Conservation (phyloP, 2,329 filamentous ascomycete species). For the Pestalotiopsis sp. region DNA sequence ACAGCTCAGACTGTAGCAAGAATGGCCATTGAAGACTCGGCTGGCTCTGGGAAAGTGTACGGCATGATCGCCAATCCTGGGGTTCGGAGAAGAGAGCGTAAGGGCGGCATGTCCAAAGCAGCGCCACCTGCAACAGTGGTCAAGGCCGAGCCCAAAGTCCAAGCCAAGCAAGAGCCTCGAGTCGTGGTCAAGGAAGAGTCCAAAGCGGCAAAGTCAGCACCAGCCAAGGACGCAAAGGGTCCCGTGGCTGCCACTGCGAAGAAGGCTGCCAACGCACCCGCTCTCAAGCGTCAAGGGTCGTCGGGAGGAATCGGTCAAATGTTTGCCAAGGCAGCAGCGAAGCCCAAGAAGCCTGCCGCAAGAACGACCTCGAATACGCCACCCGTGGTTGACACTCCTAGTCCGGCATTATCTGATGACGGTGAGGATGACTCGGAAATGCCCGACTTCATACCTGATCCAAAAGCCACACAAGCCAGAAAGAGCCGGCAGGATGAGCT, state of each 20-base stretch:
- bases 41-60: conserved; percentile 61
- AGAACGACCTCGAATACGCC: conserved; percentile 15
- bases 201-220: conserved; percentile 26
- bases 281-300: conserved; percentile 50
- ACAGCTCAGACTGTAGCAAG: conserved; percentile 63
- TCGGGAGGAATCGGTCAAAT: conserved; percentile 33
- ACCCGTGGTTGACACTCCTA: conserved; percentile 19
- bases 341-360: conserved; percentile 28
- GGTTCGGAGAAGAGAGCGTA: conserved; percentile 53
- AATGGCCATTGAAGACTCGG: conserved; percentile 55
- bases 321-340: conserved; percentile 32
- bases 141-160: conserved; percentile 21
- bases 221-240: conserved; percentile 21
- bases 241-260: conserved; percentile 38
- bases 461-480: conserved; percentile 21
- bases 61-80: conserved; percentile 75
- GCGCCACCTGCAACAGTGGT: conserved; percentile 25
- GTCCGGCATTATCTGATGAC: conserved; percentile 30
- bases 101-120: conserved; percentile 28
- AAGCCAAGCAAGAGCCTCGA: conserved; percentile 37
- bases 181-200: conserved; percentile 37
- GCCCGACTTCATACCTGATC: conserved; percentile 22
- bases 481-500: conserved; percentile 29
- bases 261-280: conserved; percentile 31
- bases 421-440: conserved; percentile 31